Evolutionary conservation across 257 asterid species (phyloP).

Genomic region (Eustoma russellianum): DNA sequence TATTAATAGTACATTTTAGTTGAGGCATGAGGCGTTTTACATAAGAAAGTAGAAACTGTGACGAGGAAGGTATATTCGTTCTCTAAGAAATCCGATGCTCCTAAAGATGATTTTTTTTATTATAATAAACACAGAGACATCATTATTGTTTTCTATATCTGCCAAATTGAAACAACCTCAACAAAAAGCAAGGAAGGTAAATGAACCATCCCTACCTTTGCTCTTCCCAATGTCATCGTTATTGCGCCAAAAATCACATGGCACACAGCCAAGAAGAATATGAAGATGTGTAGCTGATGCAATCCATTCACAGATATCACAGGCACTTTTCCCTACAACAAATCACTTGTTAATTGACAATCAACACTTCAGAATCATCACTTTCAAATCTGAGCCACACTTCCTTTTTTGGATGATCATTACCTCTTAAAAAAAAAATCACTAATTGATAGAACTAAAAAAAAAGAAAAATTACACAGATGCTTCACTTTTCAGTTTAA

Average conservation of each 20-base stretch:
- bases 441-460: too few relatives aligned
- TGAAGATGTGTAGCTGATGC: slow-evolving; percentile 81
- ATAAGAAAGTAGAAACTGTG: not conserved
- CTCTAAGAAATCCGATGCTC: not conserved
- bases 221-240: slow-evolving; percentile 65
- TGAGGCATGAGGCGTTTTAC: not conserved
- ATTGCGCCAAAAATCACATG: slow-evolving; percentile 63
- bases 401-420: too few relatives aligned
- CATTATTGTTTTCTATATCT: not conserved
- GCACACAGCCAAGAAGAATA: slow-evolving; percentile 71
- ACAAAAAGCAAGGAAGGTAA: too few relatives aligned
- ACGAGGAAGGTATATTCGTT: not conserved
- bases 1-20: not conserved
- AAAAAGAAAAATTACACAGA: too few relatives aligned
- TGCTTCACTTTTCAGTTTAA: too few relatives aligned
- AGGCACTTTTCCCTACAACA: slow-evolving; percentile 52
- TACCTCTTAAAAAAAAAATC: too few relatives aligned
- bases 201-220: slow-evolving; percentile 21
- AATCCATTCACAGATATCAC: slow-evolving; percentile 57
- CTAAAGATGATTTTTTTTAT: not conserved
- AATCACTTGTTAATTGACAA: not conserved
- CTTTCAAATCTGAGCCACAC: too few relatives aligned
- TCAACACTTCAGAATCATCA: too few relatives aligned
- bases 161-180: not conserved
- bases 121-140: not conserved